phyloP scores from a whole-genome alignment of 2,329 filamentous ascomycete genomes.

The Sporothrix luriei region DNA sequence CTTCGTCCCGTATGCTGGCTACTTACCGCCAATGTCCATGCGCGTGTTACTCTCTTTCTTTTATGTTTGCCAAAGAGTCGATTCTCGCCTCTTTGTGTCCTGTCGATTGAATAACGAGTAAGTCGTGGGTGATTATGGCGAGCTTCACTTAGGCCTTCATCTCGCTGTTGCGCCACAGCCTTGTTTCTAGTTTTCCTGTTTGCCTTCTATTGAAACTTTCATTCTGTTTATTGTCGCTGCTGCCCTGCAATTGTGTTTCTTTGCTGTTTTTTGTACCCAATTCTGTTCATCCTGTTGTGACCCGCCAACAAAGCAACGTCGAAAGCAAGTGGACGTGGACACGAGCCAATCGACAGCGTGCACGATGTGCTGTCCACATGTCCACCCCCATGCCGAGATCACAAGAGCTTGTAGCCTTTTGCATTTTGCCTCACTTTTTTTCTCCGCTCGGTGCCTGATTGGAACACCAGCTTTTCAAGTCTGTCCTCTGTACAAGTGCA shows the following conservation, averaged over 20 bases:
- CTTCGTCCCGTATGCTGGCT: conserved; percentile 7
- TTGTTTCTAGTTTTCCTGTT: not conserved
- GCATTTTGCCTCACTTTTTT: conserved; percentile 24
- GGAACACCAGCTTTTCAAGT: conserved; percentile 10
- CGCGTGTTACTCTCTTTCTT: not conserved
- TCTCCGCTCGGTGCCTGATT: conserved; percentile 31
- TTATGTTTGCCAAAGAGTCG: not conserved
- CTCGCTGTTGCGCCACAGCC: not conserved
- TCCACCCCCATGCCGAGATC: conserved; percentile 37
- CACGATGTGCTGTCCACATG: conserved; percentile 39
- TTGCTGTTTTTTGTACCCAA: not conserved
- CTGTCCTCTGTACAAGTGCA: not conserved
- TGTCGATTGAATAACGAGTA: not conserved
- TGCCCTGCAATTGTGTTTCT: not conserved
- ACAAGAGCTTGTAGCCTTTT: conserved; percentile 41
- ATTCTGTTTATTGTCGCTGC: not conserved
- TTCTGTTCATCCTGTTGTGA: not conserved
- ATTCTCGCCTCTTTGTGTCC: not conserved
- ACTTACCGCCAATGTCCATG: not conserved
- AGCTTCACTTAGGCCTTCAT: not conserved
- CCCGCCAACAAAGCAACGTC: conserved; percentile 10
- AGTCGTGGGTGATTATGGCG: not conserved
- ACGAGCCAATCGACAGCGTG: conserved; percentile 42
- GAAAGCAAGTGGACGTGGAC: conserved; percentile 18
- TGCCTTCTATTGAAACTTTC: not conserved